phyloP scores from a whole-genome alignment of 768 basidiomycete genomes.

The Scleroderma citrinum region DNA sequence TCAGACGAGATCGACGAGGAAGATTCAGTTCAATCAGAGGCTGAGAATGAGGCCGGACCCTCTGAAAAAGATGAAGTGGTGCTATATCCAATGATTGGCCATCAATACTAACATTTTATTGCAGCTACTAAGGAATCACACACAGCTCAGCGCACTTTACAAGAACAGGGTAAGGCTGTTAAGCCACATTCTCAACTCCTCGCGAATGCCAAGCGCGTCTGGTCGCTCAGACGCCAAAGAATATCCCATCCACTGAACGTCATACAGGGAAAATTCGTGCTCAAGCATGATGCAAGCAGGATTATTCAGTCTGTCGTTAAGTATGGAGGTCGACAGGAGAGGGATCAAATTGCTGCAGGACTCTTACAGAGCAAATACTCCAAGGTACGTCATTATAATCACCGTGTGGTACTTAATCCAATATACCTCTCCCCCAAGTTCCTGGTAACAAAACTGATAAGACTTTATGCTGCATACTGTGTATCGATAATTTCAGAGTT shows the following conservation, averaged over 20 bases:
- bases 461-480: constrained; percentile 68
- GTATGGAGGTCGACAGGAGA: constrained; percentile 65
- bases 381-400: constrained; percentile 48
- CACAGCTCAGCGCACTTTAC: constrained; percentile 59
- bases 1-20: no score
- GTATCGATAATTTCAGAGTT: constrained; percentile 74
- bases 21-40: no score
- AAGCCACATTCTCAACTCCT: constrained; percentile 75
- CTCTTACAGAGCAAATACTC: constrained; percentile 87
- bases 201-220: constrained; percentile 65
- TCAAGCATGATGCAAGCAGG: constrained; percentile 89
- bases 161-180: constrained; percentile 64
- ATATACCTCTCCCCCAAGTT: constrained; percentile 41
- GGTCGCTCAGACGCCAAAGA: constrained; percentile 70
- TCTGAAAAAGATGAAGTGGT: constrained; percentile 38
- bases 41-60: constrained; percentile 7
- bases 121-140: constrained; percentile 65
- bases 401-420: neutral
- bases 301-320: constrained; percentile 81
- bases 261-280: constrained; percentile 74
- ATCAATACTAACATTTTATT: neutral
- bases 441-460: constrained; percentile 73
- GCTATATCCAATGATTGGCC: neutral
- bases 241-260: constrained; percentile 60
- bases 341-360: constrained; percentile 77